These are phyloP conservation scores for Huntiella decipiens DNA, from an alignment of 2,329 filamentous ascomycete genomes.

Conservation along the genomic window DNA sequence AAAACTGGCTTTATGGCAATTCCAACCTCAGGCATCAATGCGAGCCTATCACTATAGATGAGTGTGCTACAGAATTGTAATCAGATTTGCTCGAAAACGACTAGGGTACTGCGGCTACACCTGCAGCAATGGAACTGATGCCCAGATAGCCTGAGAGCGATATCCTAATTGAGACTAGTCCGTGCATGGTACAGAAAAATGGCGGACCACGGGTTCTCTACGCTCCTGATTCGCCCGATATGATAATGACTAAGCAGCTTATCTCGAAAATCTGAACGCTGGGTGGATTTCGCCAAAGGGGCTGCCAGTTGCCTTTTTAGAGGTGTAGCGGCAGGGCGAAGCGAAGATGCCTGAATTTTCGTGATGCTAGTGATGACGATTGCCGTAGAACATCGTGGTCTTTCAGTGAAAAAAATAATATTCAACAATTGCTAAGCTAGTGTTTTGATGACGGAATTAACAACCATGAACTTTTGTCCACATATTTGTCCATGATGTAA, in stretches of 20 bases:
- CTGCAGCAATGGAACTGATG: neutral
- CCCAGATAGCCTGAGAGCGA: neutral
- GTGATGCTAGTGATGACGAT: neutral
- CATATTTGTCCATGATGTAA: no score
- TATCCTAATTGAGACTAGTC: constrained; percentile 4
- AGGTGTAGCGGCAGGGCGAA: constrained; percentile 8
- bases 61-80: neutral
- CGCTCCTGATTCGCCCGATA: constrained; percentile 11
- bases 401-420: no score
- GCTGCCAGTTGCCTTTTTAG: constrained; percentile 10
- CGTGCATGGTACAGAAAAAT: constrained; percentile 11
- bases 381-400: neutral
- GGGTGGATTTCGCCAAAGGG: neutral
- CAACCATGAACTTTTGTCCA: no score
- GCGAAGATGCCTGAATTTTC: constrained; percentile 1
- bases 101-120: neutral
- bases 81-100: neutral
- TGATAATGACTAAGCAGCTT: constrained; percentile 6
- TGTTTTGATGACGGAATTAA: no score
- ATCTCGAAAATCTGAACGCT: neutral
- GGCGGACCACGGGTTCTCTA: constrained; percentile 9
- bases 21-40: no score
- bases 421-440: no score
- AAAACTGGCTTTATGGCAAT: no score
- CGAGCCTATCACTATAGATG: no score